Base-by-base conservation (phyloP, 257 asterid species). In the Petunia secreta region DNA sequence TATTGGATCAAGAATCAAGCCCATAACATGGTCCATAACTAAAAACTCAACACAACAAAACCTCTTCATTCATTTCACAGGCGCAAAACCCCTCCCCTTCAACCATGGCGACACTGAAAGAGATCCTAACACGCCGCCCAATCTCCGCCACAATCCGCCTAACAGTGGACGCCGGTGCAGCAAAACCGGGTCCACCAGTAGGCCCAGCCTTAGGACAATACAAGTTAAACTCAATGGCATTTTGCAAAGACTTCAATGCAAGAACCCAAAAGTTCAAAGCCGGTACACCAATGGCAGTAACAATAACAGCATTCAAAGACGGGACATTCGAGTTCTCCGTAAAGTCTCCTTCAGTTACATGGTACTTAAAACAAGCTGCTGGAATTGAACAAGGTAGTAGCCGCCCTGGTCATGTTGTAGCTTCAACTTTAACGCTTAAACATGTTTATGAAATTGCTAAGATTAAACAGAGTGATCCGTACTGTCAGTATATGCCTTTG, bases 391-490 rank as follows among this genome's bases (percentile, higher is more conserved):
- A 43, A 78, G 97, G 96, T 6, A 94, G 97, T 84, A 82, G 96
- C 75, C 87, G 96, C 5, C 91, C 98, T 0, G 93, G 96, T 25
- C 97, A 94, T 89, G 92, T 89, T 86, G 81, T 85, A 4, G 94
- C 90, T 53, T 90, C 97, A 4, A 81, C 88, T 8, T 37, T 94
- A 79, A 90, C 90, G 62, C 75, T 92, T 40, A 92, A 92, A 85
- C 98, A 94, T 83, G 90, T 94, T n/a, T 91, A 90, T 85, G 97
- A 92, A 88, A 92, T 94, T 54, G 97, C 98, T 2, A 94, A 94
- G 90, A 85, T 94, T 82, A 94, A 94, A 88, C 96, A 90, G 91
- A 86, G 87, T 75, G 98, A 94, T 75, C 96, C 94, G 0, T 91
- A 63, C 77, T 92, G 97, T 78, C 92, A 89, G 91, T 89, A 90